Percentiles rank a stretch among this genome's conserved stretches.
phyloP scores from a whole-genome alignment of 805 yeast genomes.

The Candida vartiovaarae region DNA sequence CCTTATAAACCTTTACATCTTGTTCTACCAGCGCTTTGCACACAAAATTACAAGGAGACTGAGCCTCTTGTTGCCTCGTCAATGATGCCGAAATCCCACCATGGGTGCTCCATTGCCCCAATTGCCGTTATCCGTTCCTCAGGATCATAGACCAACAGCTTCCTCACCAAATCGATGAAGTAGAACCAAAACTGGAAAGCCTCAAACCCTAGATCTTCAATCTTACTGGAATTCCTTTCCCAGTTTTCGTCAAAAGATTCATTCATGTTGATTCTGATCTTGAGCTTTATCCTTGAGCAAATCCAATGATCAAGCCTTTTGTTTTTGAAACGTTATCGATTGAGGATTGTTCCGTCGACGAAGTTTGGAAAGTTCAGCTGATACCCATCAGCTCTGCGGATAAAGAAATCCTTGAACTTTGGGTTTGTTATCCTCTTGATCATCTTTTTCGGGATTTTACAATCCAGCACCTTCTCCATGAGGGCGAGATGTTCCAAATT shows the following conservation, averaged over 20 bases:
- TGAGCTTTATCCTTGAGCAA: slow-evolving; percentile 28
- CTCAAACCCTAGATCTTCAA: slow-evolving; percentile 41
- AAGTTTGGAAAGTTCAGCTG: slow-evolving; percentile 31
- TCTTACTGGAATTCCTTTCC: slow-evolving; percentile 19
- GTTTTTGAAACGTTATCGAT: slow-evolving; percentile 32
- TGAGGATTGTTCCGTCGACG: slow-evolving; percentile 31
- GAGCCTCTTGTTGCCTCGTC: slow-evolving; percentile 37
- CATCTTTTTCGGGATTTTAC: slow-evolving; percentile 34
- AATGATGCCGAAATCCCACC: slow-evolving; percentile 60
- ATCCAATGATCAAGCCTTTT: slow-evolving; percentile 38
- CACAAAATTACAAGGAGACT: neutral
- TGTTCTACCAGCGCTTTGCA: too few relatives aligned
- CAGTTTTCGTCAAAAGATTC: slow-evolving; percentile 17
- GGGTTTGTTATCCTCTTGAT: slow-evolving; percentile 22
- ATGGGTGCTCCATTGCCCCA: slow-evolving; percentile 74
- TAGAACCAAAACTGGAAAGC: slow-evolving; percentile 78
- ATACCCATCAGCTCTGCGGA: slow-evolving; percentile 9
- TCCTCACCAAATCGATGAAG: slow-evolving; percentile 62
- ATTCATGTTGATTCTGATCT: slow-evolving; percentile 19
- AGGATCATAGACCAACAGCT: slow-evolving; percentile 68
- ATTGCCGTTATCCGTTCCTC: slow-evolving; percentile 63
- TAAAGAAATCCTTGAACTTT: slow-evolving; percentile 8
- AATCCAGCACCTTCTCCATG: slow-evolving; percentile 77
- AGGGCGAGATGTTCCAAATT: slow-evolving; percentile 90
- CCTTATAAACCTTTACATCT: too few relatives aligned